Evolutionary conservation across 1,284 basidiomycete genomes (phyloP).

Genomic region (Chondrostereum purpureum): DNA sequence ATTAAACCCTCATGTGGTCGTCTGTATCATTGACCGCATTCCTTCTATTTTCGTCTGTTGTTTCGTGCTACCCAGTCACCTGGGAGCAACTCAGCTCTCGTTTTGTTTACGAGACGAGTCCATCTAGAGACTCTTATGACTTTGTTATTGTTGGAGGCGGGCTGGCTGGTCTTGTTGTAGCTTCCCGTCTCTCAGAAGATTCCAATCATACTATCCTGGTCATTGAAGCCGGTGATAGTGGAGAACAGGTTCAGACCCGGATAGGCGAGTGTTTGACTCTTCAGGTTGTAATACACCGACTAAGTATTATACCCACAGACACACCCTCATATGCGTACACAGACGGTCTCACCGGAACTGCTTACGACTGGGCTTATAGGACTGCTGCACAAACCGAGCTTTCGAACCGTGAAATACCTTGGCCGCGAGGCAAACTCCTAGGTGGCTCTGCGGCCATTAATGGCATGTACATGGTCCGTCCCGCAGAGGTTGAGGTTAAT

Average conservation of each 20-base stretch:
- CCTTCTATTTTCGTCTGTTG: neutral
- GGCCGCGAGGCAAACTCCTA: conserved; percentile 61
- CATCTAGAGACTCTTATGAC: conserved; percentile 3
- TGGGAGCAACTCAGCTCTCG: neutral
- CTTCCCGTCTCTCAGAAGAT: conserved; percentile 67
- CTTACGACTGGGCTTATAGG: conserved; percentile 59
- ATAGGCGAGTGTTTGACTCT: conserved; percentile 25
- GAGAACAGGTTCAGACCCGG: conserved; percentile 34
- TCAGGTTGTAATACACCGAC: too few relatives aligned
- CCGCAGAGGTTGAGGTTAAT: conserved; percentile 39
- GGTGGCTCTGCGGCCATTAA: conserved; percentile 70
- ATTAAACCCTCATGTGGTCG: neutral
- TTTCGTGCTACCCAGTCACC: neutral
- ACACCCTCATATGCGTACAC: conserved; percentile 37
- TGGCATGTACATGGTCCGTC: conserved; percentile 52
- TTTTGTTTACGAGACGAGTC: neutral
- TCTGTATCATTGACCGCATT: neutral
- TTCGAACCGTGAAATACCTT: conserved; percentile 31
- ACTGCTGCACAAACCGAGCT: conserved; percentile 45
- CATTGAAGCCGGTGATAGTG: conserved; percentile 65
- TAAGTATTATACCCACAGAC: too few relatives aligned
- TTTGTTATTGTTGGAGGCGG: conserved; percentile 33
- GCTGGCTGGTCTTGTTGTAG: conserved; percentile 68
- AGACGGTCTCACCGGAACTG: conserved; percentile 38
- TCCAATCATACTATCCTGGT: conserved; percentile 62